Conservation (phyloP, 2,329 filamentous ascomycete species). For the Camillea tinctor region DNA sequence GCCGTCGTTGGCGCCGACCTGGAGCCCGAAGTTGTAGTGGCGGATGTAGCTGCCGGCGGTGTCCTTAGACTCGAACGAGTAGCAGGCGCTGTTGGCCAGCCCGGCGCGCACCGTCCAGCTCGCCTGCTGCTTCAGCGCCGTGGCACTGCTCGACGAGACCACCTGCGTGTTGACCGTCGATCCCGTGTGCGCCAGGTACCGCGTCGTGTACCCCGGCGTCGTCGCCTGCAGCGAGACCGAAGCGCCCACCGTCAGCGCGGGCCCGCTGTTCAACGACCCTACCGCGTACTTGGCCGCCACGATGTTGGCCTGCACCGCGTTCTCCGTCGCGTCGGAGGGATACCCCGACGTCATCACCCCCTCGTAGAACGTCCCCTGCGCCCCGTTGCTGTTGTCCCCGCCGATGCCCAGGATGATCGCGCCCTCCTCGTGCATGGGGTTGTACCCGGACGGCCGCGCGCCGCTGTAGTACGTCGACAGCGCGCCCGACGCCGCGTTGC, state of each 20-base stretch:
- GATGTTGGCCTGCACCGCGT: constrained; percentile 58
- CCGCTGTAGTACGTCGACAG: constrained; percentile 61
- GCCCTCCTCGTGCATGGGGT: constrained; percentile 64
- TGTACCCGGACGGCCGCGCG: constrained; percentile 55
- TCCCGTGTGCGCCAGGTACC: constrained; percentile 55
- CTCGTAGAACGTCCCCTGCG: constrained; percentile 64
- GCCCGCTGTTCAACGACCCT: constrained; percentile 45
- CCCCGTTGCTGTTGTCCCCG: constrained; percentile 61
- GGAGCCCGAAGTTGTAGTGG: constrained; percentile 53
- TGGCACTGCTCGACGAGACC: constrained; percentile 49
- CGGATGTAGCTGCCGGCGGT: constrained; percentile 58
- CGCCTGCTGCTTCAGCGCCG: constrained; percentile 48
- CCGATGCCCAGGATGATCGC: constrained; percentile 69
- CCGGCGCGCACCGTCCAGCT: constrained; percentile 55
- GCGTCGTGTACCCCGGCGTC: constrained; percentile 51
- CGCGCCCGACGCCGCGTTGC: constrained; percentile 50
- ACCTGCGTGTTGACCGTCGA: constrained; percentile 53
- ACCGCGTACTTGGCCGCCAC: constrained; percentile 57
- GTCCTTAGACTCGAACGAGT: constrained; percentile 60
- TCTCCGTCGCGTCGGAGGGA: constrained; percentile 58
- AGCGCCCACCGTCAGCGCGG: constrained; percentile 45
- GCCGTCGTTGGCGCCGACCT: constrained; percentile 50
- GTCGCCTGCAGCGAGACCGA: constrained; percentile 55
- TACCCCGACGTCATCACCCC: constrained; percentile 64
- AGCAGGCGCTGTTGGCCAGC: constrained; percentile 55